Evolutionary conservation across 106 monocot species (phyloP).

Genomic region (Dendrobium officinale): DNA sequence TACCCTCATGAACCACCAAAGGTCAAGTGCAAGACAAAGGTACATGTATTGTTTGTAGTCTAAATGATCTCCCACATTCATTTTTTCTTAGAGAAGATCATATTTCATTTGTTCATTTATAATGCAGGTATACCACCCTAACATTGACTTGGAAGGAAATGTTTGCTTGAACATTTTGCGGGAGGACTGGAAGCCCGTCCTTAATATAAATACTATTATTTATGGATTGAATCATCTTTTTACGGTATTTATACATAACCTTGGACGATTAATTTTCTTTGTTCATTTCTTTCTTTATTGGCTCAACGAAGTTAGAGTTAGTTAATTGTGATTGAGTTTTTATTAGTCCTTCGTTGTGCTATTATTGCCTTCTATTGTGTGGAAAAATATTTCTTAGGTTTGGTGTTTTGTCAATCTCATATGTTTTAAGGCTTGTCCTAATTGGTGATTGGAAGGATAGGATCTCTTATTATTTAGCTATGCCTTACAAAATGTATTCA

Average conservation of each 20-base stretch:
- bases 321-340: neutral
- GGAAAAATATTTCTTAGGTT: neutral
- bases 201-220: slow-evolving; percentile 85
- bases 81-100: neutral
- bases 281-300: neutral
- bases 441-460: neutral
- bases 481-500: neutral
- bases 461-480: neutral
- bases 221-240: slow-evolving; percentile 94
- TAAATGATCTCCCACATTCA: neutral
- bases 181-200: slow-evolving; percentile 98
- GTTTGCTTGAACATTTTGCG: slow-evolving; percentile 97
- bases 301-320: neutral
- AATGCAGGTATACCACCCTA: slow-evolving; percentile 91
- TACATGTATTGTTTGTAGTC: slow-evolving; percentile 13
- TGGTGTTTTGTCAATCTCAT: neutral
- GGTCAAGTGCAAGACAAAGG: slow-evolving; percentile 98
- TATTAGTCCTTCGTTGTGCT: neutral
- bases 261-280: neutral
- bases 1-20: slow-evolving; percentile 94
- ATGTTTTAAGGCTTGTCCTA: neutral
- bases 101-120: neutral
- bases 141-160: slow-evolving; percentile 96
- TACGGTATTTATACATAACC: slow-evolving; percentile 31
- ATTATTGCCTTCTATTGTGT: neutral